These are phyloP conservation scores for Tritrichomonas foetus DNA, from an alignment of 208 protist species.

Conservation along the genomic window DNA sequence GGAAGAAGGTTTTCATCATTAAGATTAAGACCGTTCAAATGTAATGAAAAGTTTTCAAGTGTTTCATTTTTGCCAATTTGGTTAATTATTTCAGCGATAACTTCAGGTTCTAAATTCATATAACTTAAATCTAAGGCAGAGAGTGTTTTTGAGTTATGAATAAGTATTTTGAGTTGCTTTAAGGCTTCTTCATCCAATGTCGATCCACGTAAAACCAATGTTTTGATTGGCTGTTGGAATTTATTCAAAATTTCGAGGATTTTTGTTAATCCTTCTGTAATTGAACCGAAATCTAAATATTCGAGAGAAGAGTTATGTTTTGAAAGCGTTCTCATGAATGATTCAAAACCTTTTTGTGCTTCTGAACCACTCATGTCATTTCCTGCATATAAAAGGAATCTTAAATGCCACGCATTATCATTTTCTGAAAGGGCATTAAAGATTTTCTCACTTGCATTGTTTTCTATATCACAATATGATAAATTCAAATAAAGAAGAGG, in stretches of 20 bases:
- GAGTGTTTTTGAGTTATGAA: neutral
- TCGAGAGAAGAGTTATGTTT: neutral
- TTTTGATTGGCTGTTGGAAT: neutral
- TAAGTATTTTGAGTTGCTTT: neutral
- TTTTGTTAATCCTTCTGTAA: neutral
- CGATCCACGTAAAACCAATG: neutral
- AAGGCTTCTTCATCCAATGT: neutral
- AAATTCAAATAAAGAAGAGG: neutral
- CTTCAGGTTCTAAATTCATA: neutral
- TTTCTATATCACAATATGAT: neutral
- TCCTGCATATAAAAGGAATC: neutral
- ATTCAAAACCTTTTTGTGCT: neutral
- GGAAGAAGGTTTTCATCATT: neutral
- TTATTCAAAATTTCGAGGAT: neutral
- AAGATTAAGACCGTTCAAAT: neutral
- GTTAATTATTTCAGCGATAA: neutral
- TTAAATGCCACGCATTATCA: neutral
- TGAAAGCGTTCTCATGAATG: neutral
- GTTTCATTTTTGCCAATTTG: neutral
- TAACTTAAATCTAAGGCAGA: neutral
- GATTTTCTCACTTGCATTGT: neutral
- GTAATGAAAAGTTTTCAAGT: neutral
- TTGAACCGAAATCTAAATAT: neutral
- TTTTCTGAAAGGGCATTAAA: neutral
- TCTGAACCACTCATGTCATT: neutral